These are phyloP conservation scores for Xylaria arbuscula DNA, from an alignment of 2,329 filamentous ascomycete species.

Conservation along the genomic window DNA sequence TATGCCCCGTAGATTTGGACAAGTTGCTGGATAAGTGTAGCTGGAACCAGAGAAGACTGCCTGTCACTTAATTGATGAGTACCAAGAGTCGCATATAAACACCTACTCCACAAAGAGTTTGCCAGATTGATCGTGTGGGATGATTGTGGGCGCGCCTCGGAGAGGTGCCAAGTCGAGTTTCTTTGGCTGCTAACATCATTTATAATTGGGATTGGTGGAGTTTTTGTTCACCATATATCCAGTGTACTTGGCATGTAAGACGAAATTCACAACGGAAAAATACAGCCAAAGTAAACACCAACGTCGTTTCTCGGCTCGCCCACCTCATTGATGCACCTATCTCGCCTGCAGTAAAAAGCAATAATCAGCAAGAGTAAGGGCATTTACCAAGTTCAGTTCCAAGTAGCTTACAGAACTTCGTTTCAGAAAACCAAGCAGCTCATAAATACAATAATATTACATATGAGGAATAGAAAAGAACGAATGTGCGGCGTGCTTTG, in stretches of 20 bases:
- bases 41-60: neutral
- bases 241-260: slow-evolving; percentile 14
- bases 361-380: neutral
- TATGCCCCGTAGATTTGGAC: slow-evolving; percentile 5
- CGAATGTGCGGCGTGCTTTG: neutral
- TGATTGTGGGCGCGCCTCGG: neutral
- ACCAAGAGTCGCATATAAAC: neutral
- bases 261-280: slow-evolving; percentile 8
- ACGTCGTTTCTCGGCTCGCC: slow-evolving; percentile 2
- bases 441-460: neutral
- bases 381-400: neutral
- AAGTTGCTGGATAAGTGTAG: neutral
- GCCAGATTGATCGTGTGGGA: neutral
- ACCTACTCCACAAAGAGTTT: neutral
- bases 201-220: slow-evolving; percentile 26
- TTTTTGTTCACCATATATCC: slow-evolving; percentile 2
- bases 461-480: neutral
- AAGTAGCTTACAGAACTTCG: neutral
- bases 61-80: neutral
- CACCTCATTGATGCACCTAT: neutral
- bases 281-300: neutral
- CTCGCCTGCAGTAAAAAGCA: neutral
- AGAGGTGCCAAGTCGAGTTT: neutral
- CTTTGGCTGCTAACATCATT: neutral
- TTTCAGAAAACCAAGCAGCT: neutral